Evolutionary conservation across 208 protist species (phyloP), one percentile per base, ranked within the genome.

Genomic region (Acanthamoeba castellanii): DNA sequence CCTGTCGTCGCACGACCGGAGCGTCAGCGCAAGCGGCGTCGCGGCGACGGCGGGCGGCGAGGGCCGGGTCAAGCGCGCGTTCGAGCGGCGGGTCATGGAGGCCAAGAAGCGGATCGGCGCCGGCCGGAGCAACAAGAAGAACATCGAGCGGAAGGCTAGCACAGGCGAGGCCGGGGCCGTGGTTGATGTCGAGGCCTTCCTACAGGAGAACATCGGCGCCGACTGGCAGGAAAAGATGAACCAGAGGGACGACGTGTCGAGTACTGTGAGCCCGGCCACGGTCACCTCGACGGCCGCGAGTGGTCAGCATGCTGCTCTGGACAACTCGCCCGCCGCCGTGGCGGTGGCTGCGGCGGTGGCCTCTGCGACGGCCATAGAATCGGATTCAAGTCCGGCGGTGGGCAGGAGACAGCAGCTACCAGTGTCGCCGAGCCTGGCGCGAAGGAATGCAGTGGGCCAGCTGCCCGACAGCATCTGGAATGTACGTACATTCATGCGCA

Each of bases 391-490:
- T 37, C 66, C 30, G 66, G 66, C 30, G 66, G 22, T 34, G 66
- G 42, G 66, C 66, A 72, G 1, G 27, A 72, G 66, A 7, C n/a
- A 13, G 70, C 25, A 37, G 20, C 70, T 42, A 42, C 25, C 11
- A 2, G 32, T 20, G 70, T 20, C 70, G 20, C 30, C 20, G 32
- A 13, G 30, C 70, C 13, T 78, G 20, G n/a, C 25, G 11, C 74
- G 74, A 50, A 37, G 74, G 42, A 52, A 42, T 22, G 82, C 52
- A 18, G 52, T 90, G 27, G 82, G 50, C 42, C 18, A 90, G 11
- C 82, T 90, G 1, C 30, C 82, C 82, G 57, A 90, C 82, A 90
- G 82, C 34, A 68, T 90, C 27, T 90, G 82, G 82, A 90, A 90
- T 68, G 82, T 70, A 45, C 52, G 42, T 42, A 16, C 14, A 78